Evolutionary conservation across 495 filamentous ascomycete species (phyloP).

Genomic region (Oidiodendron maius): DNA sequence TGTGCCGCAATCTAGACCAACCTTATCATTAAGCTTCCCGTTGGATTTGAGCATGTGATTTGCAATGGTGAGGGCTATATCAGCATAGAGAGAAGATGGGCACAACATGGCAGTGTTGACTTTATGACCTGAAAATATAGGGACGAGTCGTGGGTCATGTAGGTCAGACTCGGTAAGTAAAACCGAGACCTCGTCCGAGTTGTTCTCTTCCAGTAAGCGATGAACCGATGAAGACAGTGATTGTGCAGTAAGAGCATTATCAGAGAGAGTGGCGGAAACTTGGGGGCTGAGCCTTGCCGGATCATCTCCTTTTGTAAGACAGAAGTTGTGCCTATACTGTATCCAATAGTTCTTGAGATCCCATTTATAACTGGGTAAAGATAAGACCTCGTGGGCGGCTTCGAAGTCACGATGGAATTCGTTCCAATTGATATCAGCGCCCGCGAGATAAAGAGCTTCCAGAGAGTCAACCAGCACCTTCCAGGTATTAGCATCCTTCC

Average conservation of each 20-base stretch:
- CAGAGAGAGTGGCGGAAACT: neutral
- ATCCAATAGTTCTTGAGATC: constrained; percentile 81
- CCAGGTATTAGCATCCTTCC: constrained; percentile 51
- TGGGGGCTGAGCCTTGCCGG: neutral
- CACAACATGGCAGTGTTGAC: constrained; percentile 50
- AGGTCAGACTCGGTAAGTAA: constrained; percentile 65
- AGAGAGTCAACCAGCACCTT: constrained; percentile 54
- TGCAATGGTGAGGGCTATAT: constrained; percentile 68
- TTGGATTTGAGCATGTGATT: constrained; percentile 57
- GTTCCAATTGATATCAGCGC: constrained; percentile 66
- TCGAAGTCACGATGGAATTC: constrained; percentile 71
- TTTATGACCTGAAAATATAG: constrained; percentile 58
- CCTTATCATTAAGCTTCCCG: constrained; percentile 37
- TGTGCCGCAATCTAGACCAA: constrained; percentile 51
- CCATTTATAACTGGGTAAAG: constrained; percentile 70
- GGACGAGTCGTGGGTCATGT: constrained; percentile 47
- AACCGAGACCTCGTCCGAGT: constrained; percentile 42
- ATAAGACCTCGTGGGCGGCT: constrained; percentile 50
- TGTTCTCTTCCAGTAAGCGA: constrained; percentile 46
- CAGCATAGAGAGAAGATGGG: constrained; percentile 59
- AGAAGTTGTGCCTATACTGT: constrained; percentile 62
- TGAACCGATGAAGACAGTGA: constrained; percentile 37
- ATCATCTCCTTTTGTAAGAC: constrained; percentile 57
- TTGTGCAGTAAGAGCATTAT: neutral
- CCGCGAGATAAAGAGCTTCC: constrained; percentile 52